Evolutionary conservation across 1,139 yeast species (phyloP).

Genomic region (Tardiomyces depauwii): DNA sequence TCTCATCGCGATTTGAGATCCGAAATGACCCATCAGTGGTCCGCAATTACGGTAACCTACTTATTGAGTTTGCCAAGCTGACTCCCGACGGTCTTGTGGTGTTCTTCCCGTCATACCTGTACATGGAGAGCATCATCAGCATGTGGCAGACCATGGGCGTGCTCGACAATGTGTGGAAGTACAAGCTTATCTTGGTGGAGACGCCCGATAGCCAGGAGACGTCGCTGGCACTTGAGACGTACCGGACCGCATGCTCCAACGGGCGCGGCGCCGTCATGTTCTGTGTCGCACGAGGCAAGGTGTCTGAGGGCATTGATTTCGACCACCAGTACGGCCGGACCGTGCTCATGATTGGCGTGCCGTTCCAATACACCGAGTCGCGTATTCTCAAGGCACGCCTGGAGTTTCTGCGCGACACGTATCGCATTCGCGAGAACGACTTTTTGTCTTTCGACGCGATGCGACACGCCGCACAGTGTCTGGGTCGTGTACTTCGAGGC

Average conservation of each 20-base stretch:
- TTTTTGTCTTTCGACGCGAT: constrained; percentile 95
- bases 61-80: constrained; percentile 85
- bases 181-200: constrained; percentile 88
- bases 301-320: constrained; percentile 97
- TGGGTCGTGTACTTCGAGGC: constrained; percentile 94
- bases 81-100: constrained; percentile 99
- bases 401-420: constrained; percentile 87
- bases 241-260: constrained; percentile 90
- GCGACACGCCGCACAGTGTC: constrained; percentile 99
- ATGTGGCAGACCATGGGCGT: constrained; percentile 99
- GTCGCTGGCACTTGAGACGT: constrained; percentile 86
- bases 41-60: constrained; percentile 85
- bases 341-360: constrained; percentile 96
- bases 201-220: constrained; percentile 99
- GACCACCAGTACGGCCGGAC: constrained; percentile 98
- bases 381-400: constrained; percentile 88
- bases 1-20: constrained; percentile 90
- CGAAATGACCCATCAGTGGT: constrained; percentile 97
- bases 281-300: constrained; percentile 98
- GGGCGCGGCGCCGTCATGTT: constrained; percentile 95
- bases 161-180: constrained; percentile 96
- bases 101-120: constrained; percentile 90
- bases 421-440: constrained; percentile 85
- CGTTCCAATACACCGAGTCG: constrained; percentile 96
- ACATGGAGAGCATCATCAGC: constrained; percentile 94